Conservation (phyloP, 2,329 filamentous ascomycete genomes). For the Malbranchea zuffiana region DNA sequence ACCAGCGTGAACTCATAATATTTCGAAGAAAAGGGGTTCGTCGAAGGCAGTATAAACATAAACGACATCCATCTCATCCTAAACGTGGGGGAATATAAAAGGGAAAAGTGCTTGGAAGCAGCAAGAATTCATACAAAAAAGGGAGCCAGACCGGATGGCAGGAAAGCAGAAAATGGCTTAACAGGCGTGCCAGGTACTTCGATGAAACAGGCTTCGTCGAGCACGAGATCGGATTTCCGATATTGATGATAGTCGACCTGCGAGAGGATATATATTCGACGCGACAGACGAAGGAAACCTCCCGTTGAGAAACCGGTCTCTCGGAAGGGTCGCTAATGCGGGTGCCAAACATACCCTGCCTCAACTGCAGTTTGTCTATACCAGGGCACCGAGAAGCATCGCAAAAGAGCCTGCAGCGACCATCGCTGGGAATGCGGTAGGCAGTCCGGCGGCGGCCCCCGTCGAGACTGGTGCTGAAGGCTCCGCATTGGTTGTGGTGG, state of each 20-base stretch:
- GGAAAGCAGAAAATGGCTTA: too few species aligned
- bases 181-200: too few species aligned
- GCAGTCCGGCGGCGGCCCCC: slow-evolving; percentile 13
- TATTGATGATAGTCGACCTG: too few species aligned
- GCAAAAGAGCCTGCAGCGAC: slow-evolving; percentile 30
- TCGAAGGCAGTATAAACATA: slow-evolving; percentile 11
- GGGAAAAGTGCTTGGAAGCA: too few species aligned
- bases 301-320: too few species aligned
- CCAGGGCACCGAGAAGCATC: slow-evolving; percentile 25
- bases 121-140: too few species aligned
- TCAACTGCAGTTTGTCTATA: slow-evolving; percentile 20
- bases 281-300: not conserved
- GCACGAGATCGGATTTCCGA: too few species aligned
- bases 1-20: too few species aligned
- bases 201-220: too few species aligned
- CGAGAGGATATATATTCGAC: slow-evolving; percentile 7
- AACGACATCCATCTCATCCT: slow-evolving; percentile 6
- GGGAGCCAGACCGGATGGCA: too few species aligned
- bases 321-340: not conserved
- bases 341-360: not conserved
- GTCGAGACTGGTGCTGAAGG: slow-evolving; percentile 5
- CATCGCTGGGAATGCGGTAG: slow-evolving; percentile 20
- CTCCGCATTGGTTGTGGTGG: slow-evolving; percentile 4
- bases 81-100: too few species aligned
- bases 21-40: too few species aligned